Evolutionary conservation across 1,139 yeast genomes (phyloP).

Genomic region (Candida tunisiensis): DNA sequence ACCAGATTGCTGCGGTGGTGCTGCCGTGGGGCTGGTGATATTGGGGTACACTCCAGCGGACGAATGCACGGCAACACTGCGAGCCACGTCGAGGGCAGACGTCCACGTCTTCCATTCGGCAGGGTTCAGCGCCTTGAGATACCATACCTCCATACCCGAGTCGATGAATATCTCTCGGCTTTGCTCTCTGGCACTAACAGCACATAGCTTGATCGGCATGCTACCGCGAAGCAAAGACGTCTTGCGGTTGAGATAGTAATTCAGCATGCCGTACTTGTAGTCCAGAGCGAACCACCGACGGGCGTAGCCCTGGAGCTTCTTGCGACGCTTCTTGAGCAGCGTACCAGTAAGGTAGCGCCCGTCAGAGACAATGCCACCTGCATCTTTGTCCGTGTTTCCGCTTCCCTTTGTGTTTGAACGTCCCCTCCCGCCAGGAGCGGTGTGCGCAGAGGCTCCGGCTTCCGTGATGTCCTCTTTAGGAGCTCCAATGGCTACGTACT

Average conservation of each 20-base stretch:
- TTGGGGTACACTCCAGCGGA: no score
- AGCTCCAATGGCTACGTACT: not conserved
- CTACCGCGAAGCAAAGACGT: constrained; percentile 69
- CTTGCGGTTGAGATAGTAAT: constrained; percentile 63
- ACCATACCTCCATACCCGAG: constrained; percentile 95
- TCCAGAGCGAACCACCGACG: constrained; percentile 75
- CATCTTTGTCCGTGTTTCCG: not conserved
- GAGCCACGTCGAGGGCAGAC: constrained; percentile 44
- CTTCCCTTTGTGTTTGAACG: not conserved
- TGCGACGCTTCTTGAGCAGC: constrained; percentile 61
- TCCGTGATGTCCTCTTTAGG: not conserved
- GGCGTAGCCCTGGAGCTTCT: constrained; percentile 73
- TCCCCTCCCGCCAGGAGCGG: not conserved
- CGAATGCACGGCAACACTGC: no score
- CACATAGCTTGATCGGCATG: constrained; percentile 72
- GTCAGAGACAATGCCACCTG: constrained; percentile 3
- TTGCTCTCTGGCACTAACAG: constrained; percentile 60
- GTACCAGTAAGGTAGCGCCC: constrained; percentile 61
- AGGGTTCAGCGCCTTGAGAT: constrained; percentile 47
- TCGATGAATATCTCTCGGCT: constrained; percentile 64
- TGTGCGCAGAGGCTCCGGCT: not conserved
- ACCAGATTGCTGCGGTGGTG: no score
- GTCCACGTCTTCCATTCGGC: constrained; percentile 73
- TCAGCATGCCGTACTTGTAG: constrained; percentile 64
- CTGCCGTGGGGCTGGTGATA: no score